Base-by-base conservation (phyloP, 495 filamentous ascomycete species). In the Penicillium simplicissimum region DNA sequence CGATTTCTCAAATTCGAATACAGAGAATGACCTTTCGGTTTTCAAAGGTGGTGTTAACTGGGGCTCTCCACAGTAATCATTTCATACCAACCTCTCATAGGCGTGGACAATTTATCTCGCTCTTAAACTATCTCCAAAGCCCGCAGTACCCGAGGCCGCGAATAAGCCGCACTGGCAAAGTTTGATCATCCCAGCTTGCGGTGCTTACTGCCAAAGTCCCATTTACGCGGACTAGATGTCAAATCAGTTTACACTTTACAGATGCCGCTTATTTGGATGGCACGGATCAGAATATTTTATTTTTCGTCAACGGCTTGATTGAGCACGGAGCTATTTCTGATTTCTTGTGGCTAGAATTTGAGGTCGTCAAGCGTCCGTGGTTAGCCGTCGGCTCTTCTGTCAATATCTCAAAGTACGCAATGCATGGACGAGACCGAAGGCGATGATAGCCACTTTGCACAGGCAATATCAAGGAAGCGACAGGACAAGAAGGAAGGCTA, bases 91-190 rank as follows among this genome's bases (percentile, higher is more conserved):
- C 1, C 17, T 4, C 45, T 2, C n/a, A 49, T 49, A 31, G 13
- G 45, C 25, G 28, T 31, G 28, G 28, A 31, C 5, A 1, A 28
- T 49, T 23, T 15, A 14, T 25, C 40, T 40, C 31, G 28, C 25
- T 23, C 17, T 3, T 35, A 21, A 6, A 19, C 23, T 33, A 54
- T 54, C 58, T 48, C 51, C 58, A 37, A 60, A 60, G 47, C 10
- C 58, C 51, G 58, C 9, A 48, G 33, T 19, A 31, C 7, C 58
- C 58, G 40, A 48, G 35, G 58, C 49, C 23, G 28, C n/a, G 23
- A 43, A 19, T 42, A 28, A 25, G 42, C 19, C 8, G 17, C 42
- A 45, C 3, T 8, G 42, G 42, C 10, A 45, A 45, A 45, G 11
- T 21, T 45, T 8, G 17, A 45, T 45, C 9, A 40, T 21, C 5